Evolutionary conservation across 2,329 filamentous ascomycete genomes (phyloP).

Genomic region (Aspergillus pseudoglaucus): DNA sequence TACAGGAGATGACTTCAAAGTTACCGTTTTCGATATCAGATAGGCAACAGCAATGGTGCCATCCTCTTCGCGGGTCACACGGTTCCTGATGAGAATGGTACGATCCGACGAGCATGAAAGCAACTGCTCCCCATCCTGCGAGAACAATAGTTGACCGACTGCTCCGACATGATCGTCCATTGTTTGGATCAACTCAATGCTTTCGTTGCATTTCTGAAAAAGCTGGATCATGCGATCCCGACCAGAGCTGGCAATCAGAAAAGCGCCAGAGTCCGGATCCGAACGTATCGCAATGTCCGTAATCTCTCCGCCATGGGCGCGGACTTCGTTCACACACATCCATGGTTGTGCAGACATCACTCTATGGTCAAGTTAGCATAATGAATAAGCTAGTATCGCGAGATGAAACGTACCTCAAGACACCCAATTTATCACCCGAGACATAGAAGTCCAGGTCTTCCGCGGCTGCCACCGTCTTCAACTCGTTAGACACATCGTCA

Average conservation of each 20-base stretch:
- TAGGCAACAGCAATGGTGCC: slow-evolving; percentile 62
- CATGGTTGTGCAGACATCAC: slow-evolving; percentile 45
- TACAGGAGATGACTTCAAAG: slow-evolving; percentile 76
- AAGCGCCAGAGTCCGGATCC: slow-evolving; percentile 48
- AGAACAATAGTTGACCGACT: slow-evolving; percentile 71
- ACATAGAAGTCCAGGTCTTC: slow-evolving; percentile 60
- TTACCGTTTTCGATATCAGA: slow-evolving; percentile 67
- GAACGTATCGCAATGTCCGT: slow-evolving; percentile 72
- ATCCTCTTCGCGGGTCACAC: slow-evolving; percentile 58
- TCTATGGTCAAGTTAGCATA: slow-evolving; percentile 19
- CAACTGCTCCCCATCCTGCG: slow-evolving; percentile 62
- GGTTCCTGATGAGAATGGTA: slow-evolving; percentile 74
- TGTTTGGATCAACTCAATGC: slow-evolving; percentile 78
- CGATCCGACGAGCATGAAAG: slow-evolving; percentile 86
- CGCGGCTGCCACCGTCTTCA: slow-evolving; percentile 55
- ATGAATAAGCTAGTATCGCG: background rate
- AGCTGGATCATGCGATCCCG: slow-evolving; percentile 89
- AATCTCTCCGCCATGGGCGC: slow-evolving; percentile 81
- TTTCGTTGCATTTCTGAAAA: slow-evolving; percentile 57
- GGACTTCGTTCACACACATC: slow-evolving; percentile 61
- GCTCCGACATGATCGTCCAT: slow-evolving; percentile 85
- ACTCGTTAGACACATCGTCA: slow-evolving; percentile 47
- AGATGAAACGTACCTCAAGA: slow-evolving; percentile 50
- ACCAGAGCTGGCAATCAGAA: slow-evolving; percentile 73
- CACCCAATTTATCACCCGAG: slow-evolving; percentile 81